Evolutionary conservation across 805 yeast species (phyloP).

Genomic region (Blastobotrys muscicola): DNA sequence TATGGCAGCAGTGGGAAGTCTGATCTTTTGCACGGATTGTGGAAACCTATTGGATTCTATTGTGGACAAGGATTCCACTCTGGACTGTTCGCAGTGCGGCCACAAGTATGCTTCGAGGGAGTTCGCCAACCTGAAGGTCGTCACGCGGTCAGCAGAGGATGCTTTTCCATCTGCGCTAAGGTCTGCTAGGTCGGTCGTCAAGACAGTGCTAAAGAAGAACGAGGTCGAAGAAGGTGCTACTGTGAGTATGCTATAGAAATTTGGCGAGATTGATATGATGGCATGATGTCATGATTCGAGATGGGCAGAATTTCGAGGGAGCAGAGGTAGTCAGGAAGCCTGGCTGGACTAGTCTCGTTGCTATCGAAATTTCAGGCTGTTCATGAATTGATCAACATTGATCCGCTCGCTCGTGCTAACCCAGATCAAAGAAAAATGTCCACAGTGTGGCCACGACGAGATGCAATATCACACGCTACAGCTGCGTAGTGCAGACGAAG

Average conservation of each 20-base stretch:
- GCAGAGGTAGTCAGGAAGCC: too few species aligned
- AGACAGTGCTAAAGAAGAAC: constrained; percentile 64
- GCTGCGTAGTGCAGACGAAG: constrained; percentile 97
- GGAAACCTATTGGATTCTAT: constrained; percentile 80
- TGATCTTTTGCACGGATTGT: constrained; percentile 87
- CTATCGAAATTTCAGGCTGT: too few species aligned
- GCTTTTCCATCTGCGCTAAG: constrained; percentile 86
- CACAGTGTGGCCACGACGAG: constrained; percentile 96
- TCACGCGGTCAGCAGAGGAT: constrained; percentile 79
- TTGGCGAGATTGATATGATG: too few species aligned
- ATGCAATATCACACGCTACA: constrained; percentile 97
- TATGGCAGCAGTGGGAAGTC: constrained; percentile 94
- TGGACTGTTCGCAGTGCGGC: constrained; percentile 50
- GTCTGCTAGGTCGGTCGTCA: constrained; percentile 80
- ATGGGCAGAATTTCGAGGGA: background rate
- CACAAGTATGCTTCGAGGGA: constrained; percentile 35
- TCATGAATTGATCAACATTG: too few species aligned
- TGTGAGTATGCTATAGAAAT: constrained; percentile 16
- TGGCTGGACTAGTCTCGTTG: too few species aligned
- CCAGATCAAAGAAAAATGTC: constrained; percentile 90
- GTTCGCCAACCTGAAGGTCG: constrained; percentile 73
- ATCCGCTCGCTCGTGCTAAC: too few species aligned
- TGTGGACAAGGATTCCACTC: constrained; percentile 33
- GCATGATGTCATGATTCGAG: background rate
- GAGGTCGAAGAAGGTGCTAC: constrained; percentile 94